Conservation (phyloP, 441 rosid genomes). For the Erysimum cheiri region DNA sequence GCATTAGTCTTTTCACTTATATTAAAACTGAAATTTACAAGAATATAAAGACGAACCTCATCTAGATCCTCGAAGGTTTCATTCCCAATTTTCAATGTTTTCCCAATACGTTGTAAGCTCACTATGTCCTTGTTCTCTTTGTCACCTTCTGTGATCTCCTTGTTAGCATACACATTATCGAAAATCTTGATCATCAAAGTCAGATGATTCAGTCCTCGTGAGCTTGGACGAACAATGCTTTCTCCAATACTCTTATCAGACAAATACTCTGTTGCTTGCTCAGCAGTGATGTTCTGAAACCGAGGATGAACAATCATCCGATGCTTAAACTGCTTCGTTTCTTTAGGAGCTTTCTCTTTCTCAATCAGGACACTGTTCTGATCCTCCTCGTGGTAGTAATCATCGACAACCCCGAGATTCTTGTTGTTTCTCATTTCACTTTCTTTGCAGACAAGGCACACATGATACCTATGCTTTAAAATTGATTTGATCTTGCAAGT, state of each 20-base stretch:
- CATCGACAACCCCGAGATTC: neutral
- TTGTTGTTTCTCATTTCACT: neutral
- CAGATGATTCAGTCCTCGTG: neutral
- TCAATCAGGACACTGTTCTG: neutral
- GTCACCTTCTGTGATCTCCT: constrained; percentile 83
- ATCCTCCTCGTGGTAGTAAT: neutral
- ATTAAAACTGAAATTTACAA: neutral
- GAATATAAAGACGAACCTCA: neutral
- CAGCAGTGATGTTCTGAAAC: neutral
- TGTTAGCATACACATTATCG: constrained; percentile 82
- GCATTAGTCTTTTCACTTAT: neutral
- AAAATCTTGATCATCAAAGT: constrained; percentile 38
- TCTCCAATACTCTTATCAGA: neutral
- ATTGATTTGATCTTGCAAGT: neutral
- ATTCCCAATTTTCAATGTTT: constrained; percentile 82
- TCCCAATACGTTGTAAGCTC: constrained; percentile 84
- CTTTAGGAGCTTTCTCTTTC: neutral
- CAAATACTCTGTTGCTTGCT: neutral
- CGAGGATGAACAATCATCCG: constrained; percentile 4
- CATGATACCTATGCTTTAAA: neutral
- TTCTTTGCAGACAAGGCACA: neutral
- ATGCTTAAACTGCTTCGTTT: neutral
- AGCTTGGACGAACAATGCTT: constrained; percentile 4
- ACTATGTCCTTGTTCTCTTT: constrained; percentile 85
- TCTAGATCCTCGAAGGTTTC: constrained; percentile 92